These are phyloP conservation scores for Cryptosporidium parvum DNA, from an alignment of 169 alveolate species.

Conservation along the genomic window DNA sequence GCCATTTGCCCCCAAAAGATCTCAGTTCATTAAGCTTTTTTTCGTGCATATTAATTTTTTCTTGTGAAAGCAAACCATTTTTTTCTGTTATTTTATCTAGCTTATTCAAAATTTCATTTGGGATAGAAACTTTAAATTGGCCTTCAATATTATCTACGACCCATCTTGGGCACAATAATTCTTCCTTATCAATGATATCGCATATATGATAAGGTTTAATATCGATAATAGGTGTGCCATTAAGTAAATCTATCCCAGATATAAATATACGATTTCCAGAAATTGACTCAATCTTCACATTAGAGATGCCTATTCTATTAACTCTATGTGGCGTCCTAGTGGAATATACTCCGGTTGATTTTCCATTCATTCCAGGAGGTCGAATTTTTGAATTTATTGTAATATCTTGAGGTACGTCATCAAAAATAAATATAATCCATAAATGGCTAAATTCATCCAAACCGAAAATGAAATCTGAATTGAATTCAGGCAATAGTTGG, in stretches of 20 bases:
- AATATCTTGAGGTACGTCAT: slow-evolving; percentile 61
- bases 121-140: slow-evolving; percentile 2
- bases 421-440: slow-evolving; percentile 85
- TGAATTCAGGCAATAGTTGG: slow-evolving; percentile 76
- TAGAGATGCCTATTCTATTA: slow-evolving; percentile 87
- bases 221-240: slow-evolving; percentile 88
- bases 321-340: slow-evolving; percentile 88
- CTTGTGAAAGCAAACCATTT: not conserved
- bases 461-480: slow-evolving; percentile 83
- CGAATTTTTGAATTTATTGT: not conserved
- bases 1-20: slow-evolving; percentile 30
- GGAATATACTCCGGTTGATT: slow-evolving; percentile 84
- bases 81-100: not conserved
- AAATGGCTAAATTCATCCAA: slow-evolving; percentile 83
- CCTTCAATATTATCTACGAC: not conserved
- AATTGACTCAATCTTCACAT: slow-evolving; percentile 83
- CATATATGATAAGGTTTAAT: slow-evolving; percentile 86
- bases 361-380: slow-evolving; percentile 53
- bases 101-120: slow-evolving; percentile 10
- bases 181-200: slow-evolving; percentile 11
- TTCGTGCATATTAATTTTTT: not conserved
- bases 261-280: slow-evolving; percentile 79
- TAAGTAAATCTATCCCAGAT: slow-evolving; percentile 85
- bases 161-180: slow-evolving; percentile 11
- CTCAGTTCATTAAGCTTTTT: not conserved